Evolutionary conservation across 2,329 filamentous ascomycete genomes (phyloP), one percentile per base, ranked within the genome.

Genomic region (Xylaria sp.): DNA sequence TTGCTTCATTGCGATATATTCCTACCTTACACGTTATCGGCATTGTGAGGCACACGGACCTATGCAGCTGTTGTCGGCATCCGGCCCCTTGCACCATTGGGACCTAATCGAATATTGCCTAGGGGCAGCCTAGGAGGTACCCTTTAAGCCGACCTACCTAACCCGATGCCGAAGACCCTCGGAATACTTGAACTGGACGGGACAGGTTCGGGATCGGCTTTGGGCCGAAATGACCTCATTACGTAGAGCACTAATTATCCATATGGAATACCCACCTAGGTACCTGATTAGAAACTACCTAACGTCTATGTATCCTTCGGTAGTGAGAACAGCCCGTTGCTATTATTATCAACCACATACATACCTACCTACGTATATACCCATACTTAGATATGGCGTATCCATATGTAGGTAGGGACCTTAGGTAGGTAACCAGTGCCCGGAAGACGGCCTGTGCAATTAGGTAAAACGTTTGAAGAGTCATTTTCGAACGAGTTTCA

Each of bases 81-180:
- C 29, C 29, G 9, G 29, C 3, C 29, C 29, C 9, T 7, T 34
- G 11, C 3, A 13, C 11, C 8, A 3, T 13, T 13, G 11, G 3
- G 11, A 34, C 3, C 29, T 7, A 7, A 7, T 13, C 11, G 9
- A 34, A 34, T 7, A 34, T 34, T 34, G 16, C 11, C 29, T 13
- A 34, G 11, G 11, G 29, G 29, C 29, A n/a, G n/a, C n/a, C n/a
- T n/a, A n/a, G n/a, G n/a, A n/a, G n/a, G n/a, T 46, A 45, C 44
- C 44, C 53, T 56, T 57, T 53, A 59, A 39, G 51, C 56, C 53
- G 44, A 45, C 60, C 60, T 57, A 46, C 43, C 60, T 51, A 57
- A 57, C 57, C 60, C 60, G 60, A 60, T 56, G 50, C 50, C 54
- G 54, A 56, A 20, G 50, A 52, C 55, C 57, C 57, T 62, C 60